A percentile compares a stretch with the other conserved stretches of the same genome.
Conservation (phyloP, 2,329 filamentous ascomycete species). For the Pyricularia sp. region DNA sequence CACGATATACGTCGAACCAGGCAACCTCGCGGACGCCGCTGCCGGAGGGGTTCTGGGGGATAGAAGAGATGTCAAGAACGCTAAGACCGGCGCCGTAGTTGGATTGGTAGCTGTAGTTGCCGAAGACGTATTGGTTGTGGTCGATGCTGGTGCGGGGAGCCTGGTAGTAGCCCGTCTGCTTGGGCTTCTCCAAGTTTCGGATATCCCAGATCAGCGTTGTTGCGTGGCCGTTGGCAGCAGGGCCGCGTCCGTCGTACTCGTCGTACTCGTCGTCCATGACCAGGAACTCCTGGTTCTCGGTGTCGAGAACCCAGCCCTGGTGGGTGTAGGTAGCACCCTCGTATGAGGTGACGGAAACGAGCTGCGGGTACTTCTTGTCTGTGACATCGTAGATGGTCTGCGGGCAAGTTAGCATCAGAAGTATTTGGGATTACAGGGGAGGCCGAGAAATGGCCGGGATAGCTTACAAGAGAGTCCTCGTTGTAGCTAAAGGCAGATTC, state of each 20-base stretch:
- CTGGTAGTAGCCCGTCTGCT: slow-evolving; percentile 28
- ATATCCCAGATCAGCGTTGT: slow-evolving; percentile 38
- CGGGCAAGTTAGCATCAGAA: background rate
- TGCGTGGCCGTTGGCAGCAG: slow-evolving; percentile 22
- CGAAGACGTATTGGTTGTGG: slow-evolving; percentile 30
- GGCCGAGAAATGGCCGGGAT: background rate
- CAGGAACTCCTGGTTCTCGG: slow-evolving; percentile 28
- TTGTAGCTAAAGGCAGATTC: slow-evolving; percentile 41
- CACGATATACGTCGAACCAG: slow-evolving; percentile 33
- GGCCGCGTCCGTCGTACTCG: slow-evolving; percentile 22
- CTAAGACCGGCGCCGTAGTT: slow-evolving; percentile 33
- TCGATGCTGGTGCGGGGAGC: slow-evolving; percentile 23
- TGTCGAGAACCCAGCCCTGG: slow-evolving; percentile 38
- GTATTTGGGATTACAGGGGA: background rate
- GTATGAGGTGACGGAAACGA: slow-evolving; percentile 41
- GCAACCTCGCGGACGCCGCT: slow-evolving; percentile 26
- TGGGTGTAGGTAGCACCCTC: slow-evolving; percentile 44
- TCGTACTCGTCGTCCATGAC: slow-evolving; percentile 40
- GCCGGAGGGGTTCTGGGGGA: slow-evolving; percentile 21
- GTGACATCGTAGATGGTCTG: slow-evolving; percentile 29
- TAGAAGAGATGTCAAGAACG: slow-evolving; percentile 19
- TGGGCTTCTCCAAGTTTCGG: slow-evolving; percentile 24
- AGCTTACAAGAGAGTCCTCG: slow-evolving; percentile 28
- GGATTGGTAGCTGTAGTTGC: slow-evolving; percentile 28
- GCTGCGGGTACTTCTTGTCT: slow-evolving; percentile 28